Base-by-base conservation (phyloP, 73 alveolate genomes). In the Blepharisma stoltei region DNA sequence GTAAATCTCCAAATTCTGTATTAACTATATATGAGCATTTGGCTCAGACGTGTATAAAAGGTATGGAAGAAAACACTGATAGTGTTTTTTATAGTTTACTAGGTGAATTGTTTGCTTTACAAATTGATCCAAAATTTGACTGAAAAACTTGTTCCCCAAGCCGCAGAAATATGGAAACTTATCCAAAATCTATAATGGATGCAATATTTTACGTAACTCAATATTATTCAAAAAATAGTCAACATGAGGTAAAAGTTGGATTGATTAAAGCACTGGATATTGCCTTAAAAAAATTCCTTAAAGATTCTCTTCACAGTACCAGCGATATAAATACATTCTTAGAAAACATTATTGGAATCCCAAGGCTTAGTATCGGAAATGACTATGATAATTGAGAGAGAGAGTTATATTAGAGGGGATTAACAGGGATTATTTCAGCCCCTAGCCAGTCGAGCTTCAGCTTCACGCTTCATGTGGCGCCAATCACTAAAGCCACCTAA, bases 61-160 rank as follows among this genome's bases (percentile, higher is more conserved):
- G 14, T 14, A 60, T 60, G 73, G 73, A 60, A 60, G 73, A 60
- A 25, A 60, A 60, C 73, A 18, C 73, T 20, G 14, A n/a, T 14
- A 25, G 11, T 9, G 14, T 60, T 9, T 11, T 38, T 14, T n/a
- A 38, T 18, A 25, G 46, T 14, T 25, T 60, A 14, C 23, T 60
- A 60, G 73, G 73, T 14, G 73, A 60, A 60, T 14, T 60, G 14
- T 25, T 60, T 14, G 14, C 48, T 9, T 18, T 60, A 25, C 14
- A 14, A 9, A 60, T 60, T 38, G 73, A 60, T 5, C 18, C 46
- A 20, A 14, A n/a, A 5, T 25, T 60, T 20, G 14, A 14, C 38
- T n/a, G 73, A 14, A n/a, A 60, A 8, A 20, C 18, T 25, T 60
- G 14, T 25, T 14, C 73, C 2, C 14, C 18, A 0, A n/a, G 23